These are phyloP conservation scores for Phytophthora tubulina DNA, from an alignment of 352 stramenopile genomes.

Conservation along the genomic window DNA sequence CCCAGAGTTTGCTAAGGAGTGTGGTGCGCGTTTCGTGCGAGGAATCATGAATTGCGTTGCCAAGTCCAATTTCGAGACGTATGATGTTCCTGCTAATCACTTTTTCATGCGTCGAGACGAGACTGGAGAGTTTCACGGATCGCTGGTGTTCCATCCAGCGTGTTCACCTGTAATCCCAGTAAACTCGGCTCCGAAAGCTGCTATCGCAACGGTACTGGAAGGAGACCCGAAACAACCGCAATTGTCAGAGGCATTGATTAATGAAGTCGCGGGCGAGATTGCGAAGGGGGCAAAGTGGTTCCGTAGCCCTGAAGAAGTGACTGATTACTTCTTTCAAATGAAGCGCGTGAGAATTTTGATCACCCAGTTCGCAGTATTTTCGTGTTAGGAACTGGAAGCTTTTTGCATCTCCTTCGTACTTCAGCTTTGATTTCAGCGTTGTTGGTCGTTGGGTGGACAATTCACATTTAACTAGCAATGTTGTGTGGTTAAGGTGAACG, in stretches of 20 bases:
- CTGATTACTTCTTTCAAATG: not conserved
- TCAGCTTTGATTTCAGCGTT: no score
- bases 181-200: constrained; percentile 38
- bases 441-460: no score
- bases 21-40: constrained; percentile 18
- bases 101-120: constrained; percentile 34
- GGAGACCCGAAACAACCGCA: not conserved
- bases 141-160: constrained; percentile 44
- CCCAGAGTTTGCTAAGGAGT: constrained; percentile 6
- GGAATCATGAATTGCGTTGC: constrained; percentile 21
- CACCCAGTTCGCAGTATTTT: constrained; percentile 1
- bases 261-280: constrained; percentile 12
- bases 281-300: constrained; percentile 9
- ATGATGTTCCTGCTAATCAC: constrained; percentile 2
- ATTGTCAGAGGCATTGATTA: not conserved
- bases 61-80: constrained; percentile 4
- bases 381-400: not conserved
- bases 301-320: constrained; percentile 10
- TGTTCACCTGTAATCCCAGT: constrained; percentile 41
- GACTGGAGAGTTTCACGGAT: constrained; percentile 38
- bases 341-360: constrained; percentile 8
- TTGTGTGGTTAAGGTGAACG: no score
- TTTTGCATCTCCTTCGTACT: no score
- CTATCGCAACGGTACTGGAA: constrained; percentile 33
- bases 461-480: no score